These are phyloP conservation scores for Exutisphaerella laricina DNA, from an alignment of 2,329 filamentous ascomycete species.

Conservation along the genomic window DNA sequence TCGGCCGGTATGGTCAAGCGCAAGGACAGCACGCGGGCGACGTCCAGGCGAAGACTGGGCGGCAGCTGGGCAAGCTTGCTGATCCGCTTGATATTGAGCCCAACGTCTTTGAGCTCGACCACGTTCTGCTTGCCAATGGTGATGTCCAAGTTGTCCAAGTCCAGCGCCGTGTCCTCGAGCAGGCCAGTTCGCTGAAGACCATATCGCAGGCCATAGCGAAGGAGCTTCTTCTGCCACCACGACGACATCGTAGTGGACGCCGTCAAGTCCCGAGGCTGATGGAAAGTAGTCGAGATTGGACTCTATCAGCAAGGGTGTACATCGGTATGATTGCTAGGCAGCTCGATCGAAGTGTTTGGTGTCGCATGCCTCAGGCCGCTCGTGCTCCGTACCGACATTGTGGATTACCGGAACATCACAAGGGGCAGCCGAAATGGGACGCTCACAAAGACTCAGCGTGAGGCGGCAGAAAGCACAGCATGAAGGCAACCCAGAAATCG, in stretches of 20 bases:
- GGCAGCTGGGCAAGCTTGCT: conserved; percentile 55
- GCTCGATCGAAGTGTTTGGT: conserved; percentile 53
- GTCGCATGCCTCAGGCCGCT: conserved; percentile 15
- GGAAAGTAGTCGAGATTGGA: too few relatives aligned
- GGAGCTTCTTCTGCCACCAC: conserved; percentile 75
- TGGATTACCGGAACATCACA: background rate
- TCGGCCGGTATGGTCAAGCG: conserved; percentile 82
- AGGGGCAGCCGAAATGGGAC: background rate
- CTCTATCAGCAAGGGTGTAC: conserved; percentile 16
- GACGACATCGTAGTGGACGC: conserved; percentile 8
- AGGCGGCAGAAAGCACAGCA: too few relatives aligned
- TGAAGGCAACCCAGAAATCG: too few relatives aligned
- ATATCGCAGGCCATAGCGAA: conserved; percentile 57
- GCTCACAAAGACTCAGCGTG: too few relatives aligned
- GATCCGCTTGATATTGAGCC: conserved; percentile 60
- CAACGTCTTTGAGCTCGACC: conserved; percentile 82
- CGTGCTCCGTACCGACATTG: background rate
- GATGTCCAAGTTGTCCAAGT: conserved; percentile 80
- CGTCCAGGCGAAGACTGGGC: conserved; percentile 61
- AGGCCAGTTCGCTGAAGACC: conserved; percentile 77
- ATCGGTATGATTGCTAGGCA: conserved; percentile 48
- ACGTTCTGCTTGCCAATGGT: conserved; percentile 74
- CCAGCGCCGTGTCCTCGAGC: conserved; percentile 78
- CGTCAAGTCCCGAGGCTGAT: background rate
- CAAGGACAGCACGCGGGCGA: conserved; percentile 69